These are phyloP conservation scores for Neospermospora avenae DNA, from an alignment of 2,329 filamentous ascomycete genomes.

Conservation along the genomic window DNA sequence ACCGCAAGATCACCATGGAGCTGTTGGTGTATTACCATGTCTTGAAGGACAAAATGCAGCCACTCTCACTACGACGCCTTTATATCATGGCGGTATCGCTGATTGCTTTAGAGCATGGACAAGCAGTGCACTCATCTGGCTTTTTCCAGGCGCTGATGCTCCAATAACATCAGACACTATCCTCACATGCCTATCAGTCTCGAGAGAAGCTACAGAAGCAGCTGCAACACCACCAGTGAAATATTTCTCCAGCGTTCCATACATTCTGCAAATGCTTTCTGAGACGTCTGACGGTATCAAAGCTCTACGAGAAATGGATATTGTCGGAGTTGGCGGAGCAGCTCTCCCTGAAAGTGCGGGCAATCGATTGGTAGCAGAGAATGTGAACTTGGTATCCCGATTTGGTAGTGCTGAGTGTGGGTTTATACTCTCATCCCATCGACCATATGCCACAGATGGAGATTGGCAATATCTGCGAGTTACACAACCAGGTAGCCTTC, in stretches of 20 bases:
- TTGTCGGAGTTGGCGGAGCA: conserved; percentile 63
- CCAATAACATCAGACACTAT: conserved; percentile 57
- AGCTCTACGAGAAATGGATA: conserved; percentile 49
- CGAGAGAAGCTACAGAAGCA: conserved; percentile 18
- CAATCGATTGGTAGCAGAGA: conserved; percentile 46
- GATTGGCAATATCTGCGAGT: conserved; percentile 59
- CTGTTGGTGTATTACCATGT: conserved; percentile 51
- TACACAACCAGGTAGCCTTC: conserved; percentile 31
- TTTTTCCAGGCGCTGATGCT: conserved; percentile 54
- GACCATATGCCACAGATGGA: conserved; percentile 50
- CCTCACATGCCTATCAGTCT: conserved; percentile 41
- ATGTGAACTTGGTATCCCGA: conserved; percentile 56
- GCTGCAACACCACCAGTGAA: conserved; percentile 36
- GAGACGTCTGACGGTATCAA: conserved; percentile 42
- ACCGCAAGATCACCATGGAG: conserved; percentile 52
- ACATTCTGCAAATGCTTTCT: conserved; percentile 52
- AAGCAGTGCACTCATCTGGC: conserved; percentile 55
- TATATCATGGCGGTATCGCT: conserved; percentile 63
- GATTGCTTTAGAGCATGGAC: conserved; percentile 62
- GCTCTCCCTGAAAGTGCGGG: conserved; percentile 52
- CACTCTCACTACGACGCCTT: conserved; percentile 62
- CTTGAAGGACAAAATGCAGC: conserved; percentile 41
- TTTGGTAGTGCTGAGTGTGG: conserved; percentile 66
- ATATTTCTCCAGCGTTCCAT: conserved; percentile 63
- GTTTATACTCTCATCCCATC: conserved; percentile 60